Evolutionary conservation across 2,329 filamentous ascomycete species (phyloP).

Genomic region (Helotiales sp.): DNA sequence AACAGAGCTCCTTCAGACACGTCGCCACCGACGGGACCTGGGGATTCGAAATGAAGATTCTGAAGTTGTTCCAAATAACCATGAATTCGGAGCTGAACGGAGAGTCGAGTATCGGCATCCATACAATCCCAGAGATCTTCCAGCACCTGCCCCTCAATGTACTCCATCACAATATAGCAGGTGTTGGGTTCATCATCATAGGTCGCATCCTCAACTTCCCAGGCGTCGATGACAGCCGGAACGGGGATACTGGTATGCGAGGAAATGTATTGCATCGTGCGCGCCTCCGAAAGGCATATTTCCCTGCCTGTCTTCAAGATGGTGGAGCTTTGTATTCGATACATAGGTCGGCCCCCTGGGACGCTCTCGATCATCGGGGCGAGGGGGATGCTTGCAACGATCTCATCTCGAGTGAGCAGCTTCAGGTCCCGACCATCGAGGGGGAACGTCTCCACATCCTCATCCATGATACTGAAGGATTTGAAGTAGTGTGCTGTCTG

Average conservation of each 20-base stretch:
- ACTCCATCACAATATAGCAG: constrained; percentile 28
- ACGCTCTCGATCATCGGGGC: not conserved
- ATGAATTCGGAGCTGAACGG: constrained; percentile 18
- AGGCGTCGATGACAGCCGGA: constrained; percentile 26
- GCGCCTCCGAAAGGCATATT: constrained; percentile 22
- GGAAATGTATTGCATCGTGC: constrained; percentile 23
- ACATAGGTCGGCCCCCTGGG: constrained; percentile 10
- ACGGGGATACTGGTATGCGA: constrained; percentile 20
- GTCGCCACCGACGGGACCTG: constrained; percentile 25
- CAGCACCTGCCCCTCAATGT: constrained; percentile 17
- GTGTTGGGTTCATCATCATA: constrained; percentile 22
- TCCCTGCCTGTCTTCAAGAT: constrained; percentile 23
- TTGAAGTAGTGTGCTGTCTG: too few species aligned
- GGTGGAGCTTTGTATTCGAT: constrained; percentile 23
- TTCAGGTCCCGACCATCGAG: not conserved
- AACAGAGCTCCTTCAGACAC: constrained; percentile 22
- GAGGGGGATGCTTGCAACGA: not conserved
- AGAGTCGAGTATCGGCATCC: constrained; percentile 2
- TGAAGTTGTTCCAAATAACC: constrained; percentile 21
- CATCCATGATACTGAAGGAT: too few species aligned
- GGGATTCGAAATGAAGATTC: constrained; percentile 12
- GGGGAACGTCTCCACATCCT: not conserved
- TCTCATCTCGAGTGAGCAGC: too few species aligned
- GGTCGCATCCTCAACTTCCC: constrained; percentile 19
- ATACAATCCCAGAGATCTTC: constrained; percentile 23